Evolutionary conservation across 2,329 filamentous ascomycete genomes (phyloP).

Genomic region (Sclerotinia subarctica): DNA sequence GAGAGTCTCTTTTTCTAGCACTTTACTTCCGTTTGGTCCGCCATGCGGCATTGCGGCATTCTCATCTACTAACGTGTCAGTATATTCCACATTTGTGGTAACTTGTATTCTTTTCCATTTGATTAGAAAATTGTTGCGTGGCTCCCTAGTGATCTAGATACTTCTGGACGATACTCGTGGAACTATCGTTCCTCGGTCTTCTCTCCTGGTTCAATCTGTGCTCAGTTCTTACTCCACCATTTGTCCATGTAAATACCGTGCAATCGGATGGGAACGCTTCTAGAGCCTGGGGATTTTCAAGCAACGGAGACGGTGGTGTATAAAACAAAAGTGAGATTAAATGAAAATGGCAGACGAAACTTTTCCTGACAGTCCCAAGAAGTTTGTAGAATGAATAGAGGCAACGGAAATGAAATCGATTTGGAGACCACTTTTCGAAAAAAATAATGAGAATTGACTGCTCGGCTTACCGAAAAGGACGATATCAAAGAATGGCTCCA

Average conservation of each 20-base stretch:
- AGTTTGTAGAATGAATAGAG: background rate
- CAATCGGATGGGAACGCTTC: background rate
- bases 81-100: background rate
- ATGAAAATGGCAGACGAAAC: background rate
- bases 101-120: background rate
- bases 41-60: conserved; percentile 43
- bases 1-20: conserved; percentile 53
- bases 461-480: conserved; percentile 51
- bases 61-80: conserved; percentile 35
- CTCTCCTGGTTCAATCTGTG: background rate
- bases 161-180: background rate
- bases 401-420: background rate
- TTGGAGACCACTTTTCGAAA: background rate
- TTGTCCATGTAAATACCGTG: background rate
- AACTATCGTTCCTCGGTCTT: too few relatives aligned
- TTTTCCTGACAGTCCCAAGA: background rate
- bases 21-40: conserved; percentile 45
- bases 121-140: background rate
- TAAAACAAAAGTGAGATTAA: background rate
- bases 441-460: background rate
- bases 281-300: background rate
- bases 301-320: background rate
- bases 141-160: background rate
- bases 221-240: background rate
- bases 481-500: conserved; percentile 61